Conservation (phyloP, 768 basidiomycete species). For the Hydnum rufescens region DNA sequence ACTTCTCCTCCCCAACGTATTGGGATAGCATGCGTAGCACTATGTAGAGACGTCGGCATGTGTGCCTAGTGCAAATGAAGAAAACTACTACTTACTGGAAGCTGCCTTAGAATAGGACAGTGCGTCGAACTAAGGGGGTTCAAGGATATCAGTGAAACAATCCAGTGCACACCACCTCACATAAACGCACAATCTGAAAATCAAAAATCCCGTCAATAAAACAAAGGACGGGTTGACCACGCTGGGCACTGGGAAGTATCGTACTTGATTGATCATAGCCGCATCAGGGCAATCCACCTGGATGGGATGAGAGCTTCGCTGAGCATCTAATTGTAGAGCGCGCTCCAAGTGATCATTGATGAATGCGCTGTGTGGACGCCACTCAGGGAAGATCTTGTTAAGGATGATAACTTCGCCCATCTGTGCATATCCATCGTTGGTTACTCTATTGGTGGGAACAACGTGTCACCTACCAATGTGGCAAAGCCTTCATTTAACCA, state of each 20-base stretch:
- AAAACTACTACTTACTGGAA: slow-evolving; percentile 17
- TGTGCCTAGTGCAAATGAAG: slow-evolving; percentile 20
- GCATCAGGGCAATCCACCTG: slow-evolving; percentile 81
- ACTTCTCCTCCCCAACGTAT: slow-evolving; percentile 77
- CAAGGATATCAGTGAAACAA: too few species aligned
- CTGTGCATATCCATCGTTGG: slow-evolving; percentile 17
- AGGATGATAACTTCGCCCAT: slow-evolving; percentile 79
- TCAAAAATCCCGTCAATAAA: background rate
- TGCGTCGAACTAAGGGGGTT: slow-evolving; percentile 57
- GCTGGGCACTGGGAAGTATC: too few species aligned
- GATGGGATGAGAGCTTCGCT: slow-evolving; percentile 77
- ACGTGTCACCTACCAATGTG: slow-evolving; percentile 35
- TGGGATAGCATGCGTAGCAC: slow-evolving; percentile 88
- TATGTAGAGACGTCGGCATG: slow-evolving; percentile 14
- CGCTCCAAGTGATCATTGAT: slow-evolving; percentile 53
- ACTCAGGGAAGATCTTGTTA: slow-evolving; percentile 30
- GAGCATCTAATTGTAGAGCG: slow-evolving; percentile 71
- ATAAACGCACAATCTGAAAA: background rate
- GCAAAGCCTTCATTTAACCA: slow-evolving; percentile 45
- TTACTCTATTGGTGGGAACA: background rate
- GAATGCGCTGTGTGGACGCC: slow-evolving; percentile 28
- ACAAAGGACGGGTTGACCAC: too few species aligned
- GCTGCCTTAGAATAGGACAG: slow-evolving; percentile 74
- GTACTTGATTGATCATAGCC: slow-evolving; percentile 43
- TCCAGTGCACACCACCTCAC: too few species aligned